Evolutionary conservation across 805 yeast species (phyloP).

Genomic region (Candida lessepsii): DNA sequence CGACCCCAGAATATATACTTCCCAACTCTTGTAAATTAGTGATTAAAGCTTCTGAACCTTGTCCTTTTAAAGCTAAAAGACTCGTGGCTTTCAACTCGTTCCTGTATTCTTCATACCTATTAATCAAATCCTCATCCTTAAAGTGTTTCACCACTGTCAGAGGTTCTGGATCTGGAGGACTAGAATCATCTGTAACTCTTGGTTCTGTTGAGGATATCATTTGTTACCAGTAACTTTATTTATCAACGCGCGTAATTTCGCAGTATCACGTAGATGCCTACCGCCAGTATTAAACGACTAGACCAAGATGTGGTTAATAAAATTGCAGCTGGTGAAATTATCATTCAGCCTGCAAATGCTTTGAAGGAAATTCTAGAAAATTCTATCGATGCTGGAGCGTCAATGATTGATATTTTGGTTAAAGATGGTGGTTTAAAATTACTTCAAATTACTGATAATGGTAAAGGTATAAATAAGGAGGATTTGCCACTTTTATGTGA

Average conservation of each 20-base stretch:
- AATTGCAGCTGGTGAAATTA: conserved; percentile 97
- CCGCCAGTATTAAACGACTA: conserved; percentile 43
- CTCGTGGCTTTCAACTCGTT: conserved; percentile 10
- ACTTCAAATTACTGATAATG: conserved; percentile 87
- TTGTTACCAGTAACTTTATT: background rate
- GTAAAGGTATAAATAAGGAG: conserved; percentile 69
- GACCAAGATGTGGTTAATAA: conserved; percentile 76
- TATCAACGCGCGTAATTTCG: background rate
- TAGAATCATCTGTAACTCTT: conserved; percentile 5
- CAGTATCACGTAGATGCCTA: background rate
- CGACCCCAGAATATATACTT: conserved; percentile 9
- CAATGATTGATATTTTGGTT: conserved; percentile 72
- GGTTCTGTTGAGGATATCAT: conserved; percentile 3
- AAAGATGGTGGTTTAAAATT: conserved; percentile 90
- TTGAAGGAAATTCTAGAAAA: conserved; percentile 91
- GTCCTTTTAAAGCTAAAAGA: conserved; percentile 14
- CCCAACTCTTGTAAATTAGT: conserved; percentile 15
- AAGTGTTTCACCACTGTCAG: background rate
- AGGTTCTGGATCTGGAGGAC: conserved; percentile 5
- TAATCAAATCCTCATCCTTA: conserved; percentile 4
- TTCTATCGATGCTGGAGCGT: conserved; percentile 80
- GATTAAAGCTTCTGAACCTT: conserved; percentile 10
- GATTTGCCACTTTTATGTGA: conserved; percentile 84
- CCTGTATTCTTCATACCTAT: conserved; percentile 11
- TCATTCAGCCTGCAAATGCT: conserved; percentile 91